These are phyloP conservation scores for Capsella rubella DNA, from an alignment of 441 rosid genomes.

Conservation along the genomic window DNA sequence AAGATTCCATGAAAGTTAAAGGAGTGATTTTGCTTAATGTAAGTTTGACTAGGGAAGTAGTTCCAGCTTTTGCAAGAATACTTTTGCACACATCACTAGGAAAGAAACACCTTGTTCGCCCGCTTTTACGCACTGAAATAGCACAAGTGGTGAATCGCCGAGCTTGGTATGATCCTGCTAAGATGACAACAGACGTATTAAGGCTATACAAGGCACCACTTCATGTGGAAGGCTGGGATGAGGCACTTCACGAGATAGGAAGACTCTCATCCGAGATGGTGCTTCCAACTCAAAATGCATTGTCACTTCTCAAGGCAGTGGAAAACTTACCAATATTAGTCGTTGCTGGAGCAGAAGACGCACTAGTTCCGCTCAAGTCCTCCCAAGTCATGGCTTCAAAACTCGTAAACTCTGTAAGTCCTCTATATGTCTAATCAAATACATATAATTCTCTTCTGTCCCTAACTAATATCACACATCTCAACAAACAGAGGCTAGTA, in stretches of 20 bases:
- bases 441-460: constrained; percentile 17
- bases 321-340: constrained; percentile 78
- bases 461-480: constrained; percentile 15
- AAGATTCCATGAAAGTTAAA: constrained; percentile 67
- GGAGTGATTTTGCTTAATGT: constrained; percentile 82
- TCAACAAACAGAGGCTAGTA: constrained; percentile 78
- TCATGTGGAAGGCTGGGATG: constrained; percentile 95
- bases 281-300: constrained; percentile 66
- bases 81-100: constrained; percentile 89
- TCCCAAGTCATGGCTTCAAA: constrained; percentile 89
- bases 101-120: constrained; percentile 93
- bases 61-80: constrained; percentile 92
- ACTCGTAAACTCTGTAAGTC: constrained; percentile 93
- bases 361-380: constrained; percentile 81
- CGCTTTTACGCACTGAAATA: constrained; percentile 87
- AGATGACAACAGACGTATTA: constrained; percentile 83
- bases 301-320: constrained; percentile 67
- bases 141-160: constrained; percentile 92
- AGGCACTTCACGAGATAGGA: constrained; percentile 94
- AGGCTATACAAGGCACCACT: constrained; percentile 92
- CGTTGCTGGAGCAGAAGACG: constrained; percentile 93
- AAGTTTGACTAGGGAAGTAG: constrained; percentile 93
- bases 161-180: constrained; percentile 92
- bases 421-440: constrained; percentile 12
- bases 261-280: constrained; percentile 83